Evolutionary conservation across 1,139 yeast genomes (phyloP), one percentile per base, ranked within the genome.

Genomic region (Hansenula sp.): DNA sequence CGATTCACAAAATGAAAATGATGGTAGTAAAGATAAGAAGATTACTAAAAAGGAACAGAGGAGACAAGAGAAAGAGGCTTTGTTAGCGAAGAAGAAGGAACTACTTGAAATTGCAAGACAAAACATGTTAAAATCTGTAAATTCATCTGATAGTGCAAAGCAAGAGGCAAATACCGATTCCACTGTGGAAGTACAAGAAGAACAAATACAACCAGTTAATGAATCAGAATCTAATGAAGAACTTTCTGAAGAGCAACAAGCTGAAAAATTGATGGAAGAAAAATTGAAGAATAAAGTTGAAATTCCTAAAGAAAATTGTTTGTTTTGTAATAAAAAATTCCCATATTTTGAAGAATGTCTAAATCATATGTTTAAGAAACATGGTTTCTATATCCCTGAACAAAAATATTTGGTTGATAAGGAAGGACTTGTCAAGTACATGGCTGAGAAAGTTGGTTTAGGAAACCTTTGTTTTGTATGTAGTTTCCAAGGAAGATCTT

Each of bases 401-500:
- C 72, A 68, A 43, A 75, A 73, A 41, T 90, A 75, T 59, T 69
- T 92, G 40, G 71, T 68, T 1, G 88, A 92, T 57, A 71, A 75
- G 47, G 73, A 66, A 35, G 98, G 98, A 0, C 69, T 94, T 39
- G 70, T 94, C 27, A 64, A 67, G 20, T 94, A 94, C 55, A 69
- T 94, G 50, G 87, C 89, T 16, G 98, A 92, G 60, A 94, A 94
- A 64, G 79, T 92, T 47, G 95, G 96, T 25, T 75, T 87, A 41
- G 98, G 98, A 40, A 87, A 87, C 54, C 77, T 90, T 50, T 94
- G 99, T 64, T 69, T 94, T 43, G 77, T 77, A 28, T 94, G 99
- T 62, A 71, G 75, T 41, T 92, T 79, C 60, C 96, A 90, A 66
- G 97, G 97, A 20, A 76, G 79, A 57, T 77, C 85, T 32, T 62